A percentile compares a stretch with the other conserved stretches of the same genome.
Conservation (phyloP, 495 filamentous ascomycete species). For the Lasiosphaeriaceae sp. region DNA sequence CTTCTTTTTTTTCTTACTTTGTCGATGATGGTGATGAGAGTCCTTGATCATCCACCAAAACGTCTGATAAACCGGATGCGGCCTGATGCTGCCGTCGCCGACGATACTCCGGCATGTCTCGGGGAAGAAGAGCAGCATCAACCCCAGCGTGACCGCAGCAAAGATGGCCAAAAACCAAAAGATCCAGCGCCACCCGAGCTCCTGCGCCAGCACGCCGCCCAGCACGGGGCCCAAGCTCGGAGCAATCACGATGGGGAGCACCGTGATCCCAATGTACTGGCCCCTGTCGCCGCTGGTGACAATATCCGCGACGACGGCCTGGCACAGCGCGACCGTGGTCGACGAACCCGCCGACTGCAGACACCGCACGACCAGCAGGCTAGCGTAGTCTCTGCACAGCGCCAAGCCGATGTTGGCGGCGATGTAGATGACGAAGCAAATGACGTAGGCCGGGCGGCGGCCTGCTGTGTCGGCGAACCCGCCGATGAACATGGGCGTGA, state of each 20-base stretch:
- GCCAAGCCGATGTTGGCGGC: slow-evolving; percentile 54
- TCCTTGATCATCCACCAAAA: slow-evolving; percentile 32
- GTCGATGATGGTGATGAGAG: background rate
- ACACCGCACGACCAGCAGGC: slow-evolving; percentile 50
- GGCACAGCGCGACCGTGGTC: slow-evolving; percentile 49
- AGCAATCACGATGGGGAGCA: slow-evolving; percentile 30
- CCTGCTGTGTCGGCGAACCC: slow-evolving; percentile 53
- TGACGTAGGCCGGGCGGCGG: slow-evolving; percentile 51
- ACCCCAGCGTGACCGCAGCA: slow-evolving; percentile 36
- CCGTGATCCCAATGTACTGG: slow-evolving; percentile 38
- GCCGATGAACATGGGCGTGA: slow-evolving; percentile 55
- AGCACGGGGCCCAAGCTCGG: slow-evolving; percentile 32
- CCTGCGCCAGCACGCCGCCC: slow-evolving; percentile 57
- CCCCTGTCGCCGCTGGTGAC: slow-evolving; percentile 50
- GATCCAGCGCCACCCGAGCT: slow-evolving; percentile 61
- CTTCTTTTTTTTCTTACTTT: background rate
- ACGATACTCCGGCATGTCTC: slow-evolving; percentile 64
- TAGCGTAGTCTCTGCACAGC: slow-evolving; percentile 44
- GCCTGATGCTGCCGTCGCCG: slow-evolving; percentile 56
- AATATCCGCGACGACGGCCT: slow-evolving; percentile 54
- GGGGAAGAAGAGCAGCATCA: slow-evolving; percentile 48
- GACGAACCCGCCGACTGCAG: slow-evolving; percentile 54
- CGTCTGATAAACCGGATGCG: slow-evolving; percentile 37
- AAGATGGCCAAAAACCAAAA: slow-evolving; percentile 66
- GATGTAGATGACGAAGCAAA: slow-evolving; percentile 53